A percentile compares a stretch with the other conserved stretches of the same genome.
Conservation (phyloP, 805 yeast species). For the Kurtzmaniella fragi region DNA sequence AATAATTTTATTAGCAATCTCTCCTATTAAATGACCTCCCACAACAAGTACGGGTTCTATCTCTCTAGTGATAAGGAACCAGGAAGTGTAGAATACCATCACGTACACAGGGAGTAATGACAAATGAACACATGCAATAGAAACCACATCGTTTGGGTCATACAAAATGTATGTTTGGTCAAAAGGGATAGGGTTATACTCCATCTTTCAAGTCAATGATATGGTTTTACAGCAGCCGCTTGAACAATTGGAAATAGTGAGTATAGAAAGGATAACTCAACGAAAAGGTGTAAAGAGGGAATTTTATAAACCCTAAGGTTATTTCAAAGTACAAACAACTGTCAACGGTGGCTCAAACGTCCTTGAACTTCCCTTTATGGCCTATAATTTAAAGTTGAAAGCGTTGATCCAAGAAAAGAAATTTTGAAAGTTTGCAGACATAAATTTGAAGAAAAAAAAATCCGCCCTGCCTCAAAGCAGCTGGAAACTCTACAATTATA, state of each 20-base stretch:
- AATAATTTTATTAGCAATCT: constrained; percentile 61
- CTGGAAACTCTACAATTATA: too few relatives aligned
- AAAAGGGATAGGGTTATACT: constrained; percentile 50
- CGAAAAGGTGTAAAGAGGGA: background rate
- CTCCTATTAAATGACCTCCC: constrained; percentile 80
- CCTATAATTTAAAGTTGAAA: too few relatives aligned
- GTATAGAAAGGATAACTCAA: background rate
- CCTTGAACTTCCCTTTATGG: too few relatives aligned
- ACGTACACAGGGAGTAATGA: constrained; percentile 79
- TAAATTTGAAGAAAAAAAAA: too few relatives aligned
- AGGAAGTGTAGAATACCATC: constrained; percentile 73
- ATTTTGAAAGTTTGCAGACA: too few relatives aligned
- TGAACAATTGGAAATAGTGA: background rate
- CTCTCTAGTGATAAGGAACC: constrained; percentile 80
- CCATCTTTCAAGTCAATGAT: constrained; percentile 7
- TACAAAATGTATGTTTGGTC: constrained; percentile 85
- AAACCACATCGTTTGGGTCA: constrained; percentile 57
- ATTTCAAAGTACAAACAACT: too few relatives aligned
- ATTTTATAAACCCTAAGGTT: too few relatives aligned
- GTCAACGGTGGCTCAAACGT: too few relatives aligned
- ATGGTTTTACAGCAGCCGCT: constrained; percentile 11
- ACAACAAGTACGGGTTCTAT: constrained; percentile 80
- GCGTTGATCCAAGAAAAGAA: too few relatives aligned
- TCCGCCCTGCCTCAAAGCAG: too few relatives aligned
- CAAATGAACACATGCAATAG: constrained; percentile 60